Evolutionary conservation across 768 basidiomycete genomes (phyloP).

Genomic region (Russula dissimulans): DNA sequence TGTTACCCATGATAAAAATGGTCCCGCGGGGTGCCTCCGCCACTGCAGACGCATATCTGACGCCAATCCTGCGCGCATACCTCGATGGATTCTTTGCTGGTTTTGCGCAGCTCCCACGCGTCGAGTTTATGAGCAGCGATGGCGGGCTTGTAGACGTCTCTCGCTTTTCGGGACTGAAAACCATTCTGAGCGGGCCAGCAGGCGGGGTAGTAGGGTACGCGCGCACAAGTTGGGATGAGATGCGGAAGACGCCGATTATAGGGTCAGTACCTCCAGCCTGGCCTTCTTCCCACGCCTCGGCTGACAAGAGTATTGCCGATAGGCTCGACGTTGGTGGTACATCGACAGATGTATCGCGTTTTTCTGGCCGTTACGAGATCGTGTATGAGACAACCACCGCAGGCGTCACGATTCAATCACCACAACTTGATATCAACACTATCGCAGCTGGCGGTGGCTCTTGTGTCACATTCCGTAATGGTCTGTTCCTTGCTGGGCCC

Average conservation of each 20-base stretch:
- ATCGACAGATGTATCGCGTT: conserved; percentile 91
- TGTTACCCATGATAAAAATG: conserved; percentile 95
- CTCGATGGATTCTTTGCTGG: conserved; percentile 87
- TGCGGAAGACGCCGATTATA: conserved; percentile 65
- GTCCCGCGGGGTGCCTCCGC: conserved; percentile 88
- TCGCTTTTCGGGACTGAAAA: conserved; percentile 90
- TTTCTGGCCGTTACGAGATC: conserved; percentile 82
- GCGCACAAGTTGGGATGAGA: conserved; percentile 80
- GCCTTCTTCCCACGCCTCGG: neutral
- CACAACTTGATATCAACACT: conserved; percentile 92
- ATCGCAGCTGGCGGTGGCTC: conserved; percentile 95
- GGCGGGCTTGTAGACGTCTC: conserved; percentile 72
- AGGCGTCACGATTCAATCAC: conserved; percentile 84
- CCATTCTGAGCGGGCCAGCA: conserved; percentile 87
- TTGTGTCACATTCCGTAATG: conserved; percentile 80
- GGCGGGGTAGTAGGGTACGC: conserved; percentile 96
- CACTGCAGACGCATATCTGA: conserved; percentile 92
- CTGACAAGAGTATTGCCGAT: neutral
- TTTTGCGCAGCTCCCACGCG: conserved; percentile 66
- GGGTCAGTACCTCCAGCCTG: conserved; percentile 40
- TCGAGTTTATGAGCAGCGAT: conserved; percentile 96
- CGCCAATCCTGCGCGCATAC: conserved; percentile 76
- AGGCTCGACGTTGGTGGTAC: conserved; percentile 94
- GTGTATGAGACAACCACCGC: conserved; percentile 96
- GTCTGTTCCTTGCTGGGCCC: conserved; percentile 84